Conservation (phyloP, 192 early-diverging fungal genomes). For the Mycoemilia scoparia region DNA sequence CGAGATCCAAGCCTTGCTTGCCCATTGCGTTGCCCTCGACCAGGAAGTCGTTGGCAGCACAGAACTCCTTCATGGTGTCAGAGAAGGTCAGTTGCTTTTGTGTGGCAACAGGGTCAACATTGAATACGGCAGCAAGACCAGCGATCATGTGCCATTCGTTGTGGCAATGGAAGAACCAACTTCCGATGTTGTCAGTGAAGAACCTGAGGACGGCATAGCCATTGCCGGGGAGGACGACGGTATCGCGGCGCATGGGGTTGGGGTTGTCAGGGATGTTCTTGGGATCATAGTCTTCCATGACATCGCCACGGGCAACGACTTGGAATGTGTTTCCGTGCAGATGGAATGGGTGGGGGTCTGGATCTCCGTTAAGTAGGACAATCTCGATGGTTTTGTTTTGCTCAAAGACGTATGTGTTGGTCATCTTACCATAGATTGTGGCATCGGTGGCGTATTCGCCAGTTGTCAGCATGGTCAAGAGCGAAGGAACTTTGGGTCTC, state of each 20-base stretch:
- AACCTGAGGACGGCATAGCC: conserved; percentile 55
- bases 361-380: conserved; percentile 55
- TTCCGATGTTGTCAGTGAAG: conserved; percentile 62
- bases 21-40: conserved; percentile 57
- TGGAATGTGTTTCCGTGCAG: conserved; percentile 74
- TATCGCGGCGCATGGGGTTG: conserved; percentile 46
- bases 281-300: conserved; percentile 35
- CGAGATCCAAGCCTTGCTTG: conserved; percentile 42
- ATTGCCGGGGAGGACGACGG: conserved; percentile 44
- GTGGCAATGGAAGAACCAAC: conserved; percentile 79
- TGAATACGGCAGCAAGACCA: conserved; percentile 48
- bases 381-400: conserved; percentile 49
- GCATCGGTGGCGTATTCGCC: conserved; percentile 28
- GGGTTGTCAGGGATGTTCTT: conserved; percentile 16
- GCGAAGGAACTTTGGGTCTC: conserved; percentile 39
- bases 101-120: conserved; percentile 53
- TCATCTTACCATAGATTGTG: conserved; percentile 42
- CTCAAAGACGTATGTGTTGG: conserved; percentile 39
- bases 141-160: conserved; percentile 37
- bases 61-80: conserved; percentile 39
- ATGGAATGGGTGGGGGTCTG: conserved; percentile 62
- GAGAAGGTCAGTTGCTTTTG: conserved; percentile 33
- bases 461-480: conserved; percentile 44
- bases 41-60: conserved; percentile 34
- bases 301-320: conserved; percentile 42